Evolutionary conservation across 768 basidiomycete genomes (phyloP).

Genomic region (Podaxis rugospora): DNA sequence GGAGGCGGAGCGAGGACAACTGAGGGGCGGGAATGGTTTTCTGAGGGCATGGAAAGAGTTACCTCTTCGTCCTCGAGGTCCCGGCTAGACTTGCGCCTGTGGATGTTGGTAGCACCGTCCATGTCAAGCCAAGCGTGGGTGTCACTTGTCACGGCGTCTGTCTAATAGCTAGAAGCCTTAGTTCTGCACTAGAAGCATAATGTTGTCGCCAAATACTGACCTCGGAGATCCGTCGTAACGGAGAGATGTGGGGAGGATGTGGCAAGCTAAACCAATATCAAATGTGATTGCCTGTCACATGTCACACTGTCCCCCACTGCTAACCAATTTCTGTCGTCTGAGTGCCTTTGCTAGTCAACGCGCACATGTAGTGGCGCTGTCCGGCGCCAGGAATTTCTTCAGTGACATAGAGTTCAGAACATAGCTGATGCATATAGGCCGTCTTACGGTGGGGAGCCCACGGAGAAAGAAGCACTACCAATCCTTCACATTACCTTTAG

Average conservation of each 20-base stretch:
- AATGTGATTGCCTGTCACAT: not conserved
- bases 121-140: not conserved
- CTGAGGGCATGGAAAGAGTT: not conserved
- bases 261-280: not conserved
- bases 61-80: conserved; percentile 9
- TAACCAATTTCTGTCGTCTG: no score
- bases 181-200: not conserved
- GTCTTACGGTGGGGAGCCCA: no score
- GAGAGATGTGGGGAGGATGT: not conserved
- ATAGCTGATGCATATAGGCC: no score
- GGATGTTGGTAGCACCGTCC: conserved; percentile 3
- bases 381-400: no score
- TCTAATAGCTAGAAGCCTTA: not conserved
- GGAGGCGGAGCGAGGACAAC: conserved; percentile 8
- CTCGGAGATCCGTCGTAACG: not conserved
- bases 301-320: not conserved
- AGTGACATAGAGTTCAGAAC: no score
- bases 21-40: not conserved
- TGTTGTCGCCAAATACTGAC: not conserved
- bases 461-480: no score
- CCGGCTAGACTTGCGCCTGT: conserved; percentile 13
- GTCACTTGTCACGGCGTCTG: not conserved
- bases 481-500: no score
- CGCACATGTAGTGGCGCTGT: no score
- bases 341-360: no score